Conservation (phyloP, 2,329 filamentous ascomycete genomes). For the Colletotrichum eleusines region DNA sequence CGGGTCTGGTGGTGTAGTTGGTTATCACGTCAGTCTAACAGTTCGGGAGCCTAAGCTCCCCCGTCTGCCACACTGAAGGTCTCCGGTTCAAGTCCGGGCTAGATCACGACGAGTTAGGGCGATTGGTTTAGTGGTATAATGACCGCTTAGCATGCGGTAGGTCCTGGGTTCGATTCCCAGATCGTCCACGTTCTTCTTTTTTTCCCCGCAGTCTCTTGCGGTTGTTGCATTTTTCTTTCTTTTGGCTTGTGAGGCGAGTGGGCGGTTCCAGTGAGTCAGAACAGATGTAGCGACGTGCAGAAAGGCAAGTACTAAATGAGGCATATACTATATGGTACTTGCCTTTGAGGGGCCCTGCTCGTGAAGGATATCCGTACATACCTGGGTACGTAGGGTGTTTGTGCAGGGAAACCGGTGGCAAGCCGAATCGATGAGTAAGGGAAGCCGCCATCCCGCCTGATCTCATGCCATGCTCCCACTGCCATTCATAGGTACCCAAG, state of each 20-base stretch:
- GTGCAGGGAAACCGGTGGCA: background rate
- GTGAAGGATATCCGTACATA: background rate
- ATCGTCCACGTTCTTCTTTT: background rate
- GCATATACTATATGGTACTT: no score
- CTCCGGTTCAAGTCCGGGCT: slow-evolving; percentile 42
- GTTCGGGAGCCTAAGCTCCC: no score
- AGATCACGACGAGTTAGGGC: slow-evolving; percentile 15
- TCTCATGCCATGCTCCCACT: background rate
- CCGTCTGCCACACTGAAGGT: slow-evolving; percentile 41
- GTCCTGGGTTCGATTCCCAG: slow-evolving; percentile 20
- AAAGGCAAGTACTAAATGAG: background rate
- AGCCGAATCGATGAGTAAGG: background rate
- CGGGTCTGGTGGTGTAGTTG: slow-evolving; percentile 56
- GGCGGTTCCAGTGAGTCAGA: background rate
- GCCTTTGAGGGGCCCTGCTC: background rate
- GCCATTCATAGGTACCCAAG: background rate
- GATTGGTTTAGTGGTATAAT: slow-evolving; percentile 30
- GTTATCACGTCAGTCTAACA: slow-evolving; percentile 64
- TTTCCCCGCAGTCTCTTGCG: background rate
- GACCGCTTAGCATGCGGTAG: slow-evolving; percentile 28
- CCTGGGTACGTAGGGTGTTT: background rate
- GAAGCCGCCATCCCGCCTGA: background rate
- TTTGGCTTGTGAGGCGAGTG: background rate
- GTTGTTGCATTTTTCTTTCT: background rate
- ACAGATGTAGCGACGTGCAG: background rate